Percentiles rank a stretch among this genome's conserved stretches.
Evolutionary conservation across 169 alveolate species (phyloP).

Genomic region (Plasmodium coatneyi): DNA sequence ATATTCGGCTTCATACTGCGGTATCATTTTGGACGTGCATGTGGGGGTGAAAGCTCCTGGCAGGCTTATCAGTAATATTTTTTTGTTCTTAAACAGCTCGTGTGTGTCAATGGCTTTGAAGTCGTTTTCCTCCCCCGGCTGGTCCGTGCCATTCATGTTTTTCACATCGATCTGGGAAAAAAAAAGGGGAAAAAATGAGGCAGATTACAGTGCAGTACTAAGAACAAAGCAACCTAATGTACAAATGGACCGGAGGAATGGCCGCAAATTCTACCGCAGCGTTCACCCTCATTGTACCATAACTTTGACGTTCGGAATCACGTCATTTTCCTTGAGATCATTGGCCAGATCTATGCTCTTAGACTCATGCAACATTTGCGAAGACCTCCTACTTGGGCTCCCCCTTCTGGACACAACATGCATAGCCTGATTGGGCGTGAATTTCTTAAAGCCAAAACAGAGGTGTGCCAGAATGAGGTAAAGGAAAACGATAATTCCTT

Average conservation of each 20-base stretch:
- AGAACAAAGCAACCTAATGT: background rate
- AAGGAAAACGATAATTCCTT: background rate
- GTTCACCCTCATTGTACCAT: conserved; percentile 23
- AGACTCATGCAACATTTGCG: conserved; percentile 42
- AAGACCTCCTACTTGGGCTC: conserved; percentile 5
- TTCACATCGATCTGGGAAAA: conserved; percentile 30
- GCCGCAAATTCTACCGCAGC: background rate
- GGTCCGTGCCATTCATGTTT: background rate
- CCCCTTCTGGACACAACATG: conserved; percentile 47
- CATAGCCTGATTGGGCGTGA: conserved; percentile 7
- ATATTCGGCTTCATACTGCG: conserved; percentile 78
- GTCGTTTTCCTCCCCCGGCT: conserved; percentile 1
- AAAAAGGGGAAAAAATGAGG: background rate
- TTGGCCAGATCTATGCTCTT: conserved; percentile 67
- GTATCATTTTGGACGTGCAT: conserved; percentile 79
- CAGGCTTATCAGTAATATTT: conserved; percentile 76
- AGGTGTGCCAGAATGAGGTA: background rate
- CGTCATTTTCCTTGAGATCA: conserved; percentile 68
- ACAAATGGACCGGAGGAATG: background rate
- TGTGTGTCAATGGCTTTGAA: conserved; percentile 47
- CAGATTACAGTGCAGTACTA: background rate
- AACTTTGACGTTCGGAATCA: conserved; percentile 72
- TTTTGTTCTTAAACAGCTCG: conserved; percentile 73
- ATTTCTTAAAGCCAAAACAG: conserved; percentile 52
- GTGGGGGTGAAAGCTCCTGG: conserved; percentile 87